Conservation (phyloP, 2,329 filamentous ascomycete genomes). For the Cladosporium colombiae region DNA sequence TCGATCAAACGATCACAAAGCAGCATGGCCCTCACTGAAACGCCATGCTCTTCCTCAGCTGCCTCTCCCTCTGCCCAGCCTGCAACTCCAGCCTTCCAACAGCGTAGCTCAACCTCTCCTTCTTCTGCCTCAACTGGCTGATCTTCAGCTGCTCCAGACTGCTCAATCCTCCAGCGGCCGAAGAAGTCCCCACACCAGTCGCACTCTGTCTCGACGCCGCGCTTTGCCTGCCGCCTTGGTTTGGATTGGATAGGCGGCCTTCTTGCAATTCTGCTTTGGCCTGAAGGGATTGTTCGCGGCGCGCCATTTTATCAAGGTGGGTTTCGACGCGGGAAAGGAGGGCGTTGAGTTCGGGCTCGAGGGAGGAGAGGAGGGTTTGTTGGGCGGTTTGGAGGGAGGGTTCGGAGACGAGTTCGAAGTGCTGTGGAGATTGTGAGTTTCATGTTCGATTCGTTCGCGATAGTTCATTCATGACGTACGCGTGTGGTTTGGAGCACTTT, state of each 20-base stretch:
- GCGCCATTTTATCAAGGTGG: constrained; percentile 78
- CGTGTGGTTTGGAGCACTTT: constrained; percentile 65
- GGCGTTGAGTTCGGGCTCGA: constrained; percentile 79
- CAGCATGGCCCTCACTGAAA: constrained; percentile 33
- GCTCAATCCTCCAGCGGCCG: constrained; percentile 35
- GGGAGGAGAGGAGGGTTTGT: constrained; percentile 80
- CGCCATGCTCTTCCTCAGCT: constrained; percentile 73
- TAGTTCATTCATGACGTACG: constrained; percentile 43
- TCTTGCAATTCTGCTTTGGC: constrained; percentile 82
- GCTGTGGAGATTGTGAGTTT: constrained; percentile 51
- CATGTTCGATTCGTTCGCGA: neutral
- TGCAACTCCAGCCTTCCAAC: constrained; percentile 84
- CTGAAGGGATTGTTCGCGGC: constrained; percentile 80
- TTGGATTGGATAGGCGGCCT: constrained; percentile 57
- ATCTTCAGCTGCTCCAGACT: constrained; percentile 59
- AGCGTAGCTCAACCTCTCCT: constrained; percentile 81
- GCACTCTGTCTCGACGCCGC: constrained; percentile 8
- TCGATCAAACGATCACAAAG: neutral
- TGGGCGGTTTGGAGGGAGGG: constrained; percentile 80
- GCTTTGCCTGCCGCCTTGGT: constrained; percentile 25
- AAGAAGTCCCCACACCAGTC: constrained; percentile 19
- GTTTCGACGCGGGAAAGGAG: constrained; percentile 80
- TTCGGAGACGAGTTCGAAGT: constrained; percentile 91
- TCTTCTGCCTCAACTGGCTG: constrained; percentile 73
- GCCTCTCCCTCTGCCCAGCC: constrained; percentile 73